phyloP scores from a whole-genome alignment of 257 asterid genomes.

The Primulina huaijiensis region DNA sequence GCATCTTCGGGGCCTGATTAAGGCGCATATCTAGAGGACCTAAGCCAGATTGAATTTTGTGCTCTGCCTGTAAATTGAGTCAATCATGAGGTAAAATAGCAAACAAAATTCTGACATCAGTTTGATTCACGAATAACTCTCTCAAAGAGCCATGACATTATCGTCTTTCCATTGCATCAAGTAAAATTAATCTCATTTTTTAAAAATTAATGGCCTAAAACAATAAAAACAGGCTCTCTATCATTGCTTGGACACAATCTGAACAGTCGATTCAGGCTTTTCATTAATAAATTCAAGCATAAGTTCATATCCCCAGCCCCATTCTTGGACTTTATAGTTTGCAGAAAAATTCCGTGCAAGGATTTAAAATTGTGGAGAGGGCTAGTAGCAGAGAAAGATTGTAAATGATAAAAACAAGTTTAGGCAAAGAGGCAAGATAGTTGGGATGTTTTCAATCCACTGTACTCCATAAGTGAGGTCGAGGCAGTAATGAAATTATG shows the following conservation, averaged over 20 bases:
- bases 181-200: background rate
- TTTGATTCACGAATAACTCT: background rate
- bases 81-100: background rate
- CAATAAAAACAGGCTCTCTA: background rate
- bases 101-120: background rate
- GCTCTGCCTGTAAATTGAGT: slow-evolving; percentile 45
- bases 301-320: background rate
- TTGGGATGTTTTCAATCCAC: background rate
- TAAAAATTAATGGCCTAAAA: background rate
- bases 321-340: background rate
- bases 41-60: slow-evolving; percentile 87
- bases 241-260: background rate
- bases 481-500: too few relatives aligned
- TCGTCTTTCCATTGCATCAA: background rate
- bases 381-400: background rate
- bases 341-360: background rate
- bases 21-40: slow-evolving; percentile 94
- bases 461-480: too few relatives aligned
- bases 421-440: background rate
- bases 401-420: too few relatives aligned
- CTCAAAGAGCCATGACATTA: background rate
- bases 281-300: background rate
- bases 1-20: slow-evolving; percentile 93
- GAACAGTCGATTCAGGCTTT: background rate
- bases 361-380: background rate